Evolutionary conservation across 306 rosid genomes (phyloP).

Genomic region (Nissolia schottii): DNA sequence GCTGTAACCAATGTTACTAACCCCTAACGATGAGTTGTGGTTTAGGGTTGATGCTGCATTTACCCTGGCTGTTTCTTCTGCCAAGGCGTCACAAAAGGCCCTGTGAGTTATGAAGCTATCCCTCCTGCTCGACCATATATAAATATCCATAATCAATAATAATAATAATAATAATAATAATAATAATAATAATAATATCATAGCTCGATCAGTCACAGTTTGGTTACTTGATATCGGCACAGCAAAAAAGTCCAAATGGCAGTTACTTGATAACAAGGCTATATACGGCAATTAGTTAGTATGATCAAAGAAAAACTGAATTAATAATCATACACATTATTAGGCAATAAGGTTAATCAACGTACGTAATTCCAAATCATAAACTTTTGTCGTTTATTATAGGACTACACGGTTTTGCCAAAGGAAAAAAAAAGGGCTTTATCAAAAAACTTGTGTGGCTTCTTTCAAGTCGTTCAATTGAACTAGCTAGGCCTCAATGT

Average conservation of each 20-base stretch:
- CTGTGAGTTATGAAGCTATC: slow-evolving; percentile 93
- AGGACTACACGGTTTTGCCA: no score
- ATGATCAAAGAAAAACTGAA: slow-evolving; percentile 16
- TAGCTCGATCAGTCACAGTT: no score
- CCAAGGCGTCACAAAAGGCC: slow-evolving; percentile 90
- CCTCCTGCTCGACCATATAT: slow-evolving; percentile 50
- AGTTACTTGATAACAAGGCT: background rate
- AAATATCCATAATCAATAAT: background rate
- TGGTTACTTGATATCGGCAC: background rate
- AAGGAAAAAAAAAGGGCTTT: slow-evolving; percentile 11
- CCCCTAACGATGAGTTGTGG: slow-evolving; percentile 23
- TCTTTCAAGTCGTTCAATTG: slow-evolving; percentile 26
- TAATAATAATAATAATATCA: background rate
- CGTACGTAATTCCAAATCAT: slow-evolving; percentile 39
- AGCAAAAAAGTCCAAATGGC: slow-evolving; percentile 16
- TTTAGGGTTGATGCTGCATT: slow-evolving; percentile 56
- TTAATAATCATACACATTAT: slow-evolving; percentile 8
- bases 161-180: no score
- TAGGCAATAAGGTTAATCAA: slow-evolving; percentile 12
- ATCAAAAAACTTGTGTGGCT: slow-evolving; percentile 23
- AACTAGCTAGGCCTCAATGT: background rate
- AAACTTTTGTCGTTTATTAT: slow-evolving; percentile 42
- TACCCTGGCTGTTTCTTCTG: slow-evolving; percentile 88
- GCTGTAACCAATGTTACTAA: slow-evolving; percentile 38
- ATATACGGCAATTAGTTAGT: background rate